Percentiles rank a stretch among this genome's conserved stretches.
Evolutionary conservation across 2,329 filamentous ascomycete genomes (phyloP).

Genomic region (Sordariomycetes sp.): DNA sequence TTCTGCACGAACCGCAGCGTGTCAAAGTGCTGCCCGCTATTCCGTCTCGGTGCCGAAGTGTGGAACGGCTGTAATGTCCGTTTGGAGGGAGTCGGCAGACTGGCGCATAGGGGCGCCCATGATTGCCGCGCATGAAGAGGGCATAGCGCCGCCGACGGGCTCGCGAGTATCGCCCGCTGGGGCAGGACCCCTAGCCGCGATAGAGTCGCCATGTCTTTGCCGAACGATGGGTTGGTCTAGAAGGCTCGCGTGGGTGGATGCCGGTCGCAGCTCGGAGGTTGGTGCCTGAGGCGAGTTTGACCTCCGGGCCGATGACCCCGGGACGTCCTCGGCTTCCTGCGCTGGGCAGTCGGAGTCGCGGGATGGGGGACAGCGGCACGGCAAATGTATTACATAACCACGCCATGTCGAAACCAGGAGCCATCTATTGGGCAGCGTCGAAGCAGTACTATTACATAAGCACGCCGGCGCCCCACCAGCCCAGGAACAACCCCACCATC

Average conservation of each 20-base stretch:
- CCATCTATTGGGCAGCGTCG: too few species aligned
- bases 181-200: slow-evolving; percentile 1
- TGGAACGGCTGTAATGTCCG: slow-evolving; percentile 44
- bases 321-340: too few species aligned
- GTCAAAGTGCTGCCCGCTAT: slow-evolving; percentile 83
- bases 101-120: slow-evolving; percentile 2
- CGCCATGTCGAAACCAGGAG: too few species aligned
- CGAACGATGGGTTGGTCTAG: neutral
- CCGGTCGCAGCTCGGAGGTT: neutral
- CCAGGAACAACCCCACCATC: neutral
- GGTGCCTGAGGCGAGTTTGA: neutral
- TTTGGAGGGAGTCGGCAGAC: neutral
- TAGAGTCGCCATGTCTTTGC: slow-evolving; percentile 6
- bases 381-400: too few species aligned
- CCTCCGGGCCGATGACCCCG: too few species aligned
- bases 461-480: neutral
- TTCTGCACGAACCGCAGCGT: slow-evolving; percentile 94
- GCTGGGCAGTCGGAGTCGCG: too few species aligned
- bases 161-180: neutral
- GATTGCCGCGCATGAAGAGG: neutral
- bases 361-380: too few species aligned
- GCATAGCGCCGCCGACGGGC: neutral
- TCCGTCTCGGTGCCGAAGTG: slow-evolving; percentile 38
- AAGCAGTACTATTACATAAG: neutral
- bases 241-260: neutral